Conservation (phyloP, 1,284 basidiomycete genomes). For the Boletus semigastroideus region DNA sequence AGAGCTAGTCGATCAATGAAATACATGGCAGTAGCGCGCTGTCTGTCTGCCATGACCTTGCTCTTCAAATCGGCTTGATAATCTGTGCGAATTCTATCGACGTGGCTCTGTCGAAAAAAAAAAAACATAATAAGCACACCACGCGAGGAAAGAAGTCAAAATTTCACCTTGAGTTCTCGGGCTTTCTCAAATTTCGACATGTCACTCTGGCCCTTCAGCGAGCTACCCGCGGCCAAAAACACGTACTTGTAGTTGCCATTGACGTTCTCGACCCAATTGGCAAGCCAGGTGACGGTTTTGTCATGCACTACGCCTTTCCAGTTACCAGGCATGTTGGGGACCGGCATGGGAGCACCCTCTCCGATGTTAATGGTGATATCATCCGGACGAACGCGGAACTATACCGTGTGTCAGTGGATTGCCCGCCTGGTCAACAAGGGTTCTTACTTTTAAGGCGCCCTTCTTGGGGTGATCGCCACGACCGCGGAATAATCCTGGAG, state of each 20-base stretch:
- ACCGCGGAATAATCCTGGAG: conserved; percentile 95
- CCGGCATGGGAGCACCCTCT: conserved; percentile 66
- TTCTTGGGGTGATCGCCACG: conserved; percentile 99
- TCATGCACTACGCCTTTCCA: conserved; percentile 89
- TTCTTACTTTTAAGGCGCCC: conserved; percentile 85
- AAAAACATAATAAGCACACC: conserved; percentile 12
- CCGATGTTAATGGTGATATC: conserved; percentile 96
- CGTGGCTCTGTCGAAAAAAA: conserved; percentile 64
- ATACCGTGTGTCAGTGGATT: conserved; percentile 13
- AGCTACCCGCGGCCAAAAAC: conserved; percentile 91
- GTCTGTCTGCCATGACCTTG: conserved; percentile 90
- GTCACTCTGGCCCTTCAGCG: conserved; percentile 95
- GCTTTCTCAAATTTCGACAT: conserved; percentile 97
- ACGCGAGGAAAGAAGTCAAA: background rate
- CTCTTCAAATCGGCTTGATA: conserved; percentile 83
- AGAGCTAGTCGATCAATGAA: conserved; percentile 95
- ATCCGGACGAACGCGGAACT: conserved; percentile 87
- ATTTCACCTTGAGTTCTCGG: conserved; percentile 81
- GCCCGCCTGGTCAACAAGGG: background rate
- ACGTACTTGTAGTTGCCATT: conserved; percentile 95
- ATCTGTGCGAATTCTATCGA: conserved; percentile 86
- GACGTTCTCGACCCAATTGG: conserved; percentile 96
- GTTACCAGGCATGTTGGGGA: conserved; percentile 84
- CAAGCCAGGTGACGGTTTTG: conserved; percentile 95
- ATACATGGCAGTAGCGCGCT: conserved; percentile 95